phyloP scores from a whole-genome alignment of 2,329 filamentous ascomycete species.

The Penicillium thymicola region DNA sequence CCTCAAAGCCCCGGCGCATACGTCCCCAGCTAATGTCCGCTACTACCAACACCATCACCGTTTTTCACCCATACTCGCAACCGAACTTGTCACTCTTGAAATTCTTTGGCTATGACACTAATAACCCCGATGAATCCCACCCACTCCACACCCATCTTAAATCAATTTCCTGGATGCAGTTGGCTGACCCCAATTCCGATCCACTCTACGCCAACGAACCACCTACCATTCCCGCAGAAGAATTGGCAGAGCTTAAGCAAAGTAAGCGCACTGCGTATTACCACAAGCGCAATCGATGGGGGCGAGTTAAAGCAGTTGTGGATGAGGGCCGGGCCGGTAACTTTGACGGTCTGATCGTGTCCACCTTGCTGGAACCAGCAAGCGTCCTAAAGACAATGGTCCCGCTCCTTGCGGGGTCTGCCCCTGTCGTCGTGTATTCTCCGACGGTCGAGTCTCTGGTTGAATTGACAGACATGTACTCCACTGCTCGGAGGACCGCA shows the following conservation, averaged over 20 bases:
- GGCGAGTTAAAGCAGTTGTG: constrained; percentile 67
- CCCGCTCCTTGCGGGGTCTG: constrained; percentile 77
- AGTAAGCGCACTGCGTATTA: constrained; percentile 81
- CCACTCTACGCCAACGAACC: constrained; percentile 68
- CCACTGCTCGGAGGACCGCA: constrained; percentile 71
- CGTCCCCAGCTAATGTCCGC: constrained; percentile 37
- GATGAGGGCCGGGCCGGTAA: constrained; percentile 70
- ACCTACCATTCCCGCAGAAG: constrained; percentile 55
- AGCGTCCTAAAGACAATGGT: constrained; percentile 72
- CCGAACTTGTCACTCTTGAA: constrained; percentile 82
- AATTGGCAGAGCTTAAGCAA: constrained; percentile 69
- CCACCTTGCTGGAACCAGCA: constrained; percentile 75
- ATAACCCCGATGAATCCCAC: constrained; percentile 62
- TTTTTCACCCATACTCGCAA: constrained; percentile 67
- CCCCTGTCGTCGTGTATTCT: constrained; percentile 80
- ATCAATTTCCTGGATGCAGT: constrained; percentile 85
- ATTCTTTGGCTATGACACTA: constrained; percentile 81
- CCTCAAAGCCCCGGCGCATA: constrained; percentile 26
- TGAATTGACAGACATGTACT: constrained; percentile 77
- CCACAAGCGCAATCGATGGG: constrained; percentile 83
- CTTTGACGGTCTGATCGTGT: constrained; percentile 80
- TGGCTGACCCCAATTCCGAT: constrained; percentile 74
- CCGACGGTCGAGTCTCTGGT: constrained; percentile 76
- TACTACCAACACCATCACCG: constrained; percentile 57
- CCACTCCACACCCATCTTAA: constrained; percentile 80